Base-by-base conservation (phyloP, 257 asterid species). In the Primulina eburnea region DNA sequence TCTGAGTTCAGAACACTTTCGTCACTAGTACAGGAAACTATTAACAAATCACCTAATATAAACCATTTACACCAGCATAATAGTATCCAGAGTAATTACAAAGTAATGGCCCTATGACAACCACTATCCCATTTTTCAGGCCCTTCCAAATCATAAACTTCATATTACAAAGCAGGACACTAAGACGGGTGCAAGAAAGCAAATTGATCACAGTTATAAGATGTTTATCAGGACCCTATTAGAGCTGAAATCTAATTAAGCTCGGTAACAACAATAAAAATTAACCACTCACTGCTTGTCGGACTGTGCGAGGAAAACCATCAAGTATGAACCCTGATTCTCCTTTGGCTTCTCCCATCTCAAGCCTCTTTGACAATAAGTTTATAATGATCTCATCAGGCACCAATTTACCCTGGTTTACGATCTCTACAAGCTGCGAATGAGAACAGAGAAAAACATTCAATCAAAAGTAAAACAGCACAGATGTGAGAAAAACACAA, bases 321-420 rank as follows among this genome's bases (percentile, higher is more conserved):
- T 92, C 98, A 26, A 90, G 96, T 68, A 92, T 92, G 60, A 92
- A 92, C 58, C 97, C 97, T 3, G 89, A 82, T 84, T 92, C 98
- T 63, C 95, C 97, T 69, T 81, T 88, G 65, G 82, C 72, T 73
- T 90, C 96, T 59, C 99, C 99, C 16, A 71, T 71, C 85, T 94
- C 96, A 1, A 91, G 96, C 85, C 97, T 90, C 89, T 89, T 94
- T 14, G 96, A 94, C 77, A 94, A 79, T 62, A 94, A 77, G 64
- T 82, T 89, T 5, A 94, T 83, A 71, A 93, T 83, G 53, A 90
- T 88, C 82, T 93, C 98, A 82, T 93, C 98, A 3, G 99, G 87
- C 24, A 90, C 99, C 88, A 93, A 78, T 75, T 90, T 88, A 38
- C 99, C 99, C 72, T 90, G 96, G 91, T 93, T 91, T 71, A 94